Base-by-base conservation (phyloP, 148 eudicot genomes). In the Linanthus parryae region DNA sequence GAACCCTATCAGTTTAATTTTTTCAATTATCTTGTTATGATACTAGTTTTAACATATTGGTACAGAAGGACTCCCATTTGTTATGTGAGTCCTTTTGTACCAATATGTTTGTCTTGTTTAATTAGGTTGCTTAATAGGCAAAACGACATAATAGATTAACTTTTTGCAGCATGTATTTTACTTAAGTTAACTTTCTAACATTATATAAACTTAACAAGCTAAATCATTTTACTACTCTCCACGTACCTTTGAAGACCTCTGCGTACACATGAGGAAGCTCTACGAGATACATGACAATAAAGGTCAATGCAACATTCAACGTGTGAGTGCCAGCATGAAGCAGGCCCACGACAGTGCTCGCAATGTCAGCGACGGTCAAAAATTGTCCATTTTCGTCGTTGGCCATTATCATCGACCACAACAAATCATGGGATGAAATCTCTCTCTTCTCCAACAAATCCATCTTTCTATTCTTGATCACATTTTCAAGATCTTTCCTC, bases 231-330 rank as follows among this genome's bases (percentile, higher is more conserved):
- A n/a, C n/a, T n/a, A n/a, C n/a, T n/a, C n/a, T n/a, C n/a, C n/a
- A n/a, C 24, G 20, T 35, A 61, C 66, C 66, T 40, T 49, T 57
- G 12, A 26, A 48, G 3, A 61, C 62, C 29, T 43, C 56, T 9
- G 55, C 13, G 35, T 56, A 68, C 9, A 68, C 50, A 50, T 61
- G 37, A 26, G 67, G 72, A 43, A 61, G 62, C 58, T 68, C 72
- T 7, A 67, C 72, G 23, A 68, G 66, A 39, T 54, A 68, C 66
- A 54, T 61, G 37, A 68, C 48, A 30, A 50, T 52, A 21, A 49
- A 54, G 27, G 72, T 61, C 17, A 56, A 18, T 3, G 72, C 58
- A 17, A 50, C 31, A 28, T 63, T 68, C 13, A 47, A 58, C 12
- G 67, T 68, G 58, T 61, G 57, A 34, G 58, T 40, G 20, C 72